These are phyloP conservation scores for Gossypium aridum DNA, from an alignment of 441 rosid species.

Conservation along the genomic window DNA sequence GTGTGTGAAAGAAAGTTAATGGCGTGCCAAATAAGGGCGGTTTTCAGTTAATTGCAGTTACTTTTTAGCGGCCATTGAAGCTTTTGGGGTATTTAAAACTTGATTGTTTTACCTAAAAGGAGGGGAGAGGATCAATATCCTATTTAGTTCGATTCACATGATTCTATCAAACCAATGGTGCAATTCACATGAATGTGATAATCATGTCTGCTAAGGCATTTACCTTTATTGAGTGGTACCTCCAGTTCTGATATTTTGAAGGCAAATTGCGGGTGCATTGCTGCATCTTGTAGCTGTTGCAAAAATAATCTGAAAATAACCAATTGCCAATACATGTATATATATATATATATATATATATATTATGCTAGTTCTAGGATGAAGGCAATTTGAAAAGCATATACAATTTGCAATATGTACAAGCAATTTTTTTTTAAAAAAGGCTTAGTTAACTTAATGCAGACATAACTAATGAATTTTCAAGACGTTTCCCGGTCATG, in stretches of 20 bases:
- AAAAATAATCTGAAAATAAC: background rate
- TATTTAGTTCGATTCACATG: background rate
- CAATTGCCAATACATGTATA: background rate
- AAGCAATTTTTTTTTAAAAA: background rate
- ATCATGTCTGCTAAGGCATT: background rate
- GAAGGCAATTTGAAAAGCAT: background rate
- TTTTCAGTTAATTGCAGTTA: background rate
- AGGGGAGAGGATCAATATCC: background rate
- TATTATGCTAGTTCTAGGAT: background rate
- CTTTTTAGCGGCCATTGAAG: background rate
- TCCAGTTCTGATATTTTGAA: background rate
- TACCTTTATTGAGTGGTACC: background rate
- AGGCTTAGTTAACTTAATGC: background rate
- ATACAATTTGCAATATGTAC: background rate
- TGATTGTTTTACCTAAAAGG: background rate
- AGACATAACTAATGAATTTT: background rate
- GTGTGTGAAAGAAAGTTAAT: background rate
- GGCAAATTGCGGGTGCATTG: background rate
- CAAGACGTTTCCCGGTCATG: background rate
- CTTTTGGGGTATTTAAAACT: background rate
- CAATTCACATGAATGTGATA: conserved; percentile 5
- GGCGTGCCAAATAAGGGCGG: background rate
- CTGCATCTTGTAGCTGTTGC: background rate
- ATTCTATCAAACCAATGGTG: background rate
- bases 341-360: no score